A percentile compares a stretch with the other conserved stretches of the same genome.
phyloP scores from a whole-genome alignment of 1,139 yeast genomes.

The Magnusiomyces tetraspermus region DNA sequence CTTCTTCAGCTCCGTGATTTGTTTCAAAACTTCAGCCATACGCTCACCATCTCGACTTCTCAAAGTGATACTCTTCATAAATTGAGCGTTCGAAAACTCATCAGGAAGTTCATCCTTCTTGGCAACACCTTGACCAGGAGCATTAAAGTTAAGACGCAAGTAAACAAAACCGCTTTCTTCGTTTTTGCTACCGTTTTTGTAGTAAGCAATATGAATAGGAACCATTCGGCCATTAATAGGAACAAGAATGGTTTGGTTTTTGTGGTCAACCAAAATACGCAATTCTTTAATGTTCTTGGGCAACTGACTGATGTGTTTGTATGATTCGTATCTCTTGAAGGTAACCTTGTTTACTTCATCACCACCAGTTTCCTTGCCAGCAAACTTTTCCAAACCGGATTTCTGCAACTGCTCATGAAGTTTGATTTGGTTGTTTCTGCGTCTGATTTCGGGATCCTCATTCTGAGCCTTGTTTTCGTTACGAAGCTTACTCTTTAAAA shows the following conservation, averaged over 20 bases:
- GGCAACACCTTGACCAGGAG: constrained; percentile 76
- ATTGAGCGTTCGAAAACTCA: constrained; percentile 67
- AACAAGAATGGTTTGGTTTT: constrained; percentile 77
- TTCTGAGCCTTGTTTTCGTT: constrained; percentile 57
- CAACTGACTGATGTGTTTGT: constrained; percentile 83
- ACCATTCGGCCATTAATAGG: constrained; percentile 97
- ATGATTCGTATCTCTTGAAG: constrained; percentile 88
- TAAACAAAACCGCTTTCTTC: constrained; percentile 96
- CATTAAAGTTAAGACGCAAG: constrained; percentile 79
- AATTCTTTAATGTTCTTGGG: constrained; percentile 77
- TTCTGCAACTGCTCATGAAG: constrained; percentile 79
- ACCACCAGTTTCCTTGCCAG: constrained; percentile 34
- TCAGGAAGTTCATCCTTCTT: constrained; percentile 75
- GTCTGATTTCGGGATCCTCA: constrained; percentile 72
- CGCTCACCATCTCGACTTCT: constrained; percentile 88
- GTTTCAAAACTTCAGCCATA: constrained; percentile 82
- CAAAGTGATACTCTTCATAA: constrained; percentile 77
- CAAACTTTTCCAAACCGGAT: constrained; percentile 46
- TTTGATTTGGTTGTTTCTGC: constrained; percentile 74
- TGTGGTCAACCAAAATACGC: constrained; percentile 77
- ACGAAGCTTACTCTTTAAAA: constrained; percentile 70
- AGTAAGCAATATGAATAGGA: constrained; percentile 91
- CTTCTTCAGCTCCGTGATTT: constrained; percentile 85
- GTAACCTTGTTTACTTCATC: constrained; percentile 64
- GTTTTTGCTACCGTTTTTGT: constrained; percentile 87